Evolutionary conservation across 2,329 filamentous ascomycete genomes (phyloP).

Genomic region (Xylariaceae sp.): DNA sequence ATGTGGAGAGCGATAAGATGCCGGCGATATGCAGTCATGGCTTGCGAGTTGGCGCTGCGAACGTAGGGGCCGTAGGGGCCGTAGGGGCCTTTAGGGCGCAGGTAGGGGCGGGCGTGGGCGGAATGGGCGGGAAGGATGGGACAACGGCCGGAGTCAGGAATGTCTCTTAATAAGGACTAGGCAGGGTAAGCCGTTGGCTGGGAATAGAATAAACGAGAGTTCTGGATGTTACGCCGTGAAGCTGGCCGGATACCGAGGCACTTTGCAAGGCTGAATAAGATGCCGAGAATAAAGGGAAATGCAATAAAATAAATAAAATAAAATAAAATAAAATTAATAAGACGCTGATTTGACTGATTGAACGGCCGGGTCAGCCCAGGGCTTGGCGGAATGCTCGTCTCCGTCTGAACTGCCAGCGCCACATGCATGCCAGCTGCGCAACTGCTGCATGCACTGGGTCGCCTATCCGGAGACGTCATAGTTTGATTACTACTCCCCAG

Average conservation of each 20-base stretch:
- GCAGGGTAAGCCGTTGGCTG: not conserved
- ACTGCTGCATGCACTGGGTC: no score
- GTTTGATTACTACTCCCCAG: no score
- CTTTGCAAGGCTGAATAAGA: not conserved
- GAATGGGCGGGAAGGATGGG: constrained; percentile 1
- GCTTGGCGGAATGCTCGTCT: no score
- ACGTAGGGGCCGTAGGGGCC: no score
- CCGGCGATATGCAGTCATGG: constrained; percentile 30
- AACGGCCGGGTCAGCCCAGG: no score
- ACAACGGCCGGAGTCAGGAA: not conserved
- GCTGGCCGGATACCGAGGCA: no score
- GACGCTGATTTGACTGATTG: no score
- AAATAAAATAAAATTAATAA: not conserved
- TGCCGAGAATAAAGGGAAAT: not conserved
- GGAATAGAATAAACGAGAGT: not conserved
- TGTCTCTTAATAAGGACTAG: not conserved
- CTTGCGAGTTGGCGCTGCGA: constrained; percentile 10
- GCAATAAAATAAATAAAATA: not conserved
- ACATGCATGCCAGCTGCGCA: no score
- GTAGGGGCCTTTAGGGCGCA: no score
- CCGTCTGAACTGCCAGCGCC: no score
- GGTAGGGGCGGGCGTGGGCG: not conserved
- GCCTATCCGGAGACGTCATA: no score
- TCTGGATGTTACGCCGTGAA: not conserved
- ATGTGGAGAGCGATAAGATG: constrained; percentile 20